These are phyloP conservation scores for Ophiostoma australiae DNA, from an alignment of 2,329 filamentous ascomycete genomes.

Conservation along the genomic window DNA sequence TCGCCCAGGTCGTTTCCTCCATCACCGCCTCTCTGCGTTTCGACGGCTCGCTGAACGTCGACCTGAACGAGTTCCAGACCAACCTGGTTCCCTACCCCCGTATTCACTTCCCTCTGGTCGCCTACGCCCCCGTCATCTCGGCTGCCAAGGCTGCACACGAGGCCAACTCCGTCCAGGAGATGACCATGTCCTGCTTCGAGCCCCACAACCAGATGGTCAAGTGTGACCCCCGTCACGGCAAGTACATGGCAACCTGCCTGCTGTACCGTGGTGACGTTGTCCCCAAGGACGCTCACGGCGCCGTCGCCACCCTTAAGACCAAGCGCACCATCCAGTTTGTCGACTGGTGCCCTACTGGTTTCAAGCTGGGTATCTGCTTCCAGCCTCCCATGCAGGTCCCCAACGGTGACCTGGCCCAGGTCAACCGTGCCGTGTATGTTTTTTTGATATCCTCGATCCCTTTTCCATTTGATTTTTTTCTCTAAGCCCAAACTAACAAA, in stretches of 20 bases:
- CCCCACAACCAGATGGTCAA: conserved; percentile 99
- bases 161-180: conserved; percentile 96
- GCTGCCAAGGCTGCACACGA: conserved; percentile 95
- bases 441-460: not conserved
- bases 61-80: conserved; percentile 99
- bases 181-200: conserved; percentile 99
- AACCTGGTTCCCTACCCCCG: conserved; percentile 98
- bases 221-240: conserved; percentile 96
- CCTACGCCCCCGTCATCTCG: conserved; percentile 91
- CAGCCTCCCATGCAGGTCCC: conserved; percentile 69
- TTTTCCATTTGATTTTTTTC: conserved; percentile 24
- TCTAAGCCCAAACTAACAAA: conserved; percentile 23
- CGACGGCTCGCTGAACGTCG: conserved; percentile 97
- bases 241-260: conserved; percentile 99
- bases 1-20: conserved; percentile 97
- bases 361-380: conserved; percentile 99
- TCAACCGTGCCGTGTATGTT: conserved; percentile 91
- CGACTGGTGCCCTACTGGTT: conserved; percentile 99
- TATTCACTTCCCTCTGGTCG: conserved; percentile 98
- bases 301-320: conserved; percentile 95
- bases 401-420: conserved; percentile 90
- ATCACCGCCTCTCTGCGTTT: conserved; percentile 98
- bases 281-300: conserved; percentile 87
- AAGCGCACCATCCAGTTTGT: conserved; percentile 99
- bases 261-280: conserved; percentile 98